Evolutionary conservation across 169 alveolate species (phyloP), one percentile per base, ranked within the genome.

Genomic region (Babesia bigemina): DNA sequence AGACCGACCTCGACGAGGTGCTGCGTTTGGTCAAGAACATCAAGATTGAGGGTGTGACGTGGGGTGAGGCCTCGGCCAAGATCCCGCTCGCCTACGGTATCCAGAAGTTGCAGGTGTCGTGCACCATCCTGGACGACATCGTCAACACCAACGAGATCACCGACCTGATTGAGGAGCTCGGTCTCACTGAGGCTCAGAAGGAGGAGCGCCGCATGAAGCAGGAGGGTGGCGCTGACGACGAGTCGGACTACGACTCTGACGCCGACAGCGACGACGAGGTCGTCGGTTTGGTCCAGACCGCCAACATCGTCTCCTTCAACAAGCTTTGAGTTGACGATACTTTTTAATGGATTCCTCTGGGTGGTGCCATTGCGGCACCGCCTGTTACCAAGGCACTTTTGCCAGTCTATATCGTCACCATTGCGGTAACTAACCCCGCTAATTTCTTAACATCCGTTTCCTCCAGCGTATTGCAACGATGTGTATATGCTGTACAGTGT

Each of bases 1-100:
- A 92, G 33, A 89, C 93, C 14, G 79, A 92, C 60, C 71, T 92
- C 63, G 96, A 92, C 63, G 91, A 88, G 48, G 92, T 92, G n/a
- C 47, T 79, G 69, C 75, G 86, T 29, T 72, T 79, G 49, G 94
- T 92, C 42, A 91, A 87, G 86, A 69, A 66, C 57, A 81, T 92
- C 56, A 70, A 84, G 60, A 78, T 92, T 63, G 96, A 92, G 26
- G 96, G 96, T 21, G 76, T 92, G 50, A 86, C 93, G 13, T 92
- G 96, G 96, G 95, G 95, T 19, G 93, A 83, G 55, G 93, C 92
- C 36, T 81, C 86, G 66, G 87, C 92, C 63, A 92, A 87, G 81
- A 88, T 84, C 28, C 96, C 96, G n/a, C 77, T 92, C 52, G 96
- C 96, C 17, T 92, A 76, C 65, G 96, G 96, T 21, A 89, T 92